Evolutionary conservation across 2,329 filamentous ascomycete genomes (phyloP), one percentile per base, ranked within the genome.

Genomic region (Fusarium nanum): DNA sequence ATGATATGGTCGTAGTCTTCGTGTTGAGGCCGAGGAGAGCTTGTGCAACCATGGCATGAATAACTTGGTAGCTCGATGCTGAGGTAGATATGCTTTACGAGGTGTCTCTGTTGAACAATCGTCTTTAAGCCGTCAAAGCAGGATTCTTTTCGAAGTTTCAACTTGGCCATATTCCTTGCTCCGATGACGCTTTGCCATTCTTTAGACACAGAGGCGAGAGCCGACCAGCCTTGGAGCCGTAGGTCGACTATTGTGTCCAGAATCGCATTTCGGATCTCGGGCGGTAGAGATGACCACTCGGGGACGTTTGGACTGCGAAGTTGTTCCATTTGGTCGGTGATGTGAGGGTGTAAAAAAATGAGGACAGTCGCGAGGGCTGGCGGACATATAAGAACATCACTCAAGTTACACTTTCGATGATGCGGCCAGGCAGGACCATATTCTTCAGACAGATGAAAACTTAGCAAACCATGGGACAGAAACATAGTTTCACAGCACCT

Each of bases 181-280:
- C 44, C 58, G 22, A 63, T 64, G 5, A 64, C n/a, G 30, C 30
- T 63, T 13, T 63, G 49, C 60, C 60, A 64, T 22, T 64, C 48
- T 13, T 49, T 49, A 0, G 60, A 63, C 5, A 64, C 49, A 7
- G 58, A 63, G 14, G 60, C 60, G 7, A 63, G 20, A 34, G 25
- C 18, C 40, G 58, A 37, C 58, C 58, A 64, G 2, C 49, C 18
- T 8, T 25, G 37, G 16, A 63, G 49, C 16, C 10, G 18, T 14
- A 45, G 49, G 12, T 56, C 58, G 18, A 46, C 44, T 12, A 64
- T 45, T 8, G 37, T 20, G 0, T 64, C 9, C 8, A 64, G 22
- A 49, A 63, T 56, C 5, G 6, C 7, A 7, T 6, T 37, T 2
- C 58, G 60, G 14, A 46, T 3, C 18, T 64, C 58, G 28, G 0